phyloP scores from a whole-genome alignment of 371 early-diverging fungal species.

The Rhizopus sp. region DNA sequence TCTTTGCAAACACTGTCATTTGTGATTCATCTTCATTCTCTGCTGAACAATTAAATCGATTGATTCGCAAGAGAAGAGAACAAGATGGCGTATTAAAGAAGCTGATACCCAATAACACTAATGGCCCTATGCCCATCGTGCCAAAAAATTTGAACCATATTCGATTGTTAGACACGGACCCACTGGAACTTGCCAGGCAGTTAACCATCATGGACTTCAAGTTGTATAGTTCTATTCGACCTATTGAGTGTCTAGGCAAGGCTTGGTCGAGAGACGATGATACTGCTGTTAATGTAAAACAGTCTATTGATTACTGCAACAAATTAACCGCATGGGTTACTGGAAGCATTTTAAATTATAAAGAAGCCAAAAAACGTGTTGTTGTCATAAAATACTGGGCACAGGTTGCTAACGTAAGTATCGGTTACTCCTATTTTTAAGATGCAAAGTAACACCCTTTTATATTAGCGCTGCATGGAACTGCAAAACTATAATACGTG shows the following conservation, averaged over 20 bases:
- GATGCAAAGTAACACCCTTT: background rate
- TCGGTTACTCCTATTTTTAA: background rate
- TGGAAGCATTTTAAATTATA: conserved; percentile 72
- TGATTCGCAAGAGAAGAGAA: conserved; percentile 69
- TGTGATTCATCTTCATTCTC: conserved; percentile 70
- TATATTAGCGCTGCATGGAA: conserved; percentile 59
- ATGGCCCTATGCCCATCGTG: conserved; percentile 59
- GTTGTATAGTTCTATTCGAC: conserved; percentile 78
- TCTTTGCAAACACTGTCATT: conserved; percentile 79
- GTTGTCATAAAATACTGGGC: conserved; percentile 84
- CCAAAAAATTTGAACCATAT: conserved; percentile 66
- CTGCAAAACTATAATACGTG: conserved; percentile 93
- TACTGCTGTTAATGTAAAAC: conserved; percentile 70
- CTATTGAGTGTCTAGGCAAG: conserved; percentile 86
- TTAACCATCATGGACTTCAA: conserved; percentile 86
- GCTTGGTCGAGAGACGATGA: conserved; percentile 81
- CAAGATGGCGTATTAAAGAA: conserved; percentile 59
- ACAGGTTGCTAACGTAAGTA: conserved; percentile 73
- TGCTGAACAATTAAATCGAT: conserved; percentile 69
- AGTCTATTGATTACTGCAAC: conserved; percentile 72
- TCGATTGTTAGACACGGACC: conserved; percentile 83
- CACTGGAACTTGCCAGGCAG: conserved; percentile 93
- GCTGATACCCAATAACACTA: conserved; percentile 54
- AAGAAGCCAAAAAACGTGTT: conserved; percentile 79
- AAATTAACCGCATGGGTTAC: conserved; percentile 81